A percentile compares a stretch with the other conserved stretches of the same genome.
phyloP scores from a whole-genome alignment of 495 filamentous ascomycete genomes.

The Aspergillus cavernicola region DNA sequence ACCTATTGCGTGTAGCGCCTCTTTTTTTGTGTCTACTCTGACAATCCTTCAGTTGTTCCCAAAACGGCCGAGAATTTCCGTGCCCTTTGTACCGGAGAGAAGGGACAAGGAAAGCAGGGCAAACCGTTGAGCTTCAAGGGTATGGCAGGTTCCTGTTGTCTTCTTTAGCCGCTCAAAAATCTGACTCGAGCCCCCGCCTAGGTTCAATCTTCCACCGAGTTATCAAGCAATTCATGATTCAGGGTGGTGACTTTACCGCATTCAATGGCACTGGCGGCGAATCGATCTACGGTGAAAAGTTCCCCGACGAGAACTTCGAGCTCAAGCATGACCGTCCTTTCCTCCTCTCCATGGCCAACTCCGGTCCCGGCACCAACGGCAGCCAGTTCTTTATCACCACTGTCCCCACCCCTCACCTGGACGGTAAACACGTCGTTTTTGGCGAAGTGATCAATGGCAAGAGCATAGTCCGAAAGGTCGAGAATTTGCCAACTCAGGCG shows the following conservation, averaged over 20 bases:
- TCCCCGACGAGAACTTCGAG: conserved; percentile 95
- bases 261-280: conserved; percentile 97
- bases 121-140: conserved; percentile 73
- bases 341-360: conserved; percentile 96
- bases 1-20: conserved; percentile 8
- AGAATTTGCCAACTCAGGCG: conserved; percentile 72
- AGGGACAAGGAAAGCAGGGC: conserved; percentile 80
- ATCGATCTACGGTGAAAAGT: conserved; percentile 97
- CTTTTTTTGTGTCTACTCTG: conserved; percentile 16
- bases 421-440: conserved; percentile 82
- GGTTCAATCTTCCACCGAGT: conserved; percentile 90
- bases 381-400: conserved; percentile 99
- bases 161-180: background rate
- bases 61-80: conserved; percentile 94
- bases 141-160: conserved; percentile 20
- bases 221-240: conserved; percentile 99
- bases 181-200: conserved; percentile 13
- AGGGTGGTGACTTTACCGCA: conserved; percentile 96
- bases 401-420: conserved; percentile 86
- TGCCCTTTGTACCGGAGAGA: conserved; percentile 87
- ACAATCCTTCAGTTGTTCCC: conserved; percentile 61
- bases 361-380: conserved; percentile 90
- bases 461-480: conserved; percentile 83
- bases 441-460: conserved; percentile 74
- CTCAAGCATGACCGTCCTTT: conserved; percentile 93